Percentiles rank a stretch among this genome's conserved stretches.
Conservation (phyloP, 1,139 yeast genomes). For the Debaryomyces nepalensis region DNA sequence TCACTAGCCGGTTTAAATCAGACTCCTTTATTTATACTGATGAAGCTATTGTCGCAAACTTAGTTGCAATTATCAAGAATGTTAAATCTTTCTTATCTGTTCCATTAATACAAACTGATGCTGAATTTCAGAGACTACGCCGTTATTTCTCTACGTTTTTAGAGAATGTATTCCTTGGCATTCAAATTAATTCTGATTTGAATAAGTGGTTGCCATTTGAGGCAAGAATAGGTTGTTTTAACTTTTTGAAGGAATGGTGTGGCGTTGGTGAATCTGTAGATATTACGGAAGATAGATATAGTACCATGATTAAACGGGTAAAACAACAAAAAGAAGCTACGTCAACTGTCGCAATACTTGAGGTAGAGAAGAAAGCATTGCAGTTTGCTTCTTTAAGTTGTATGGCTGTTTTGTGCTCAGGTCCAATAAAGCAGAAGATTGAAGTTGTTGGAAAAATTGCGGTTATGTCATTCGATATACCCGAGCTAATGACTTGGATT, state of each 20-base stretch:
- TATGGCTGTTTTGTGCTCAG: conserved; percentile 80
- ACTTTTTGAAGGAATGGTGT: conserved; percentile 91
- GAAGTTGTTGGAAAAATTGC: conserved; percentile 48
- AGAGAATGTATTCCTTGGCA: conserved; percentile 66
- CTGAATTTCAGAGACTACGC: conserved; percentile 76
- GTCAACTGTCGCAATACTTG: conserved; percentile 74
- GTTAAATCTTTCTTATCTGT: conserved; percentile 66
- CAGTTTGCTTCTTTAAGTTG: conserved; percentile 78
- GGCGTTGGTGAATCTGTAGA: conserved; percentile 74
- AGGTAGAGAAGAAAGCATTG: conserved; percentile 74
- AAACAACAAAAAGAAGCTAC: conserved; percentile 51
- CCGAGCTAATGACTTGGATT: conserved; percentile 76
- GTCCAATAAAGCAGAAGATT: conserved; percentile 58
- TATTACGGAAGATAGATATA: conserved; percentile 69
- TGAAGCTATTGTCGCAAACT: conserved; percentile 67
- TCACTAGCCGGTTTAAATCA: conserved; percentile 67
- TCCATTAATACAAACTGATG: conserved; percentile 64
- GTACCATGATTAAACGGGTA: conserved; percentile 56
- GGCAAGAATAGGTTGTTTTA: conserved; percentile 82
- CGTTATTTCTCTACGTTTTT: conserved; percentile 80
- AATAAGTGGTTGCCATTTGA: conserved; percentile 77
- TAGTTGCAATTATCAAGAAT: conserved; percentile 67
- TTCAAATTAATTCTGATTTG: conserved; percentile 46
- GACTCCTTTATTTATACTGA: conserved; percentile 61
- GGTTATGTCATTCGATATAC: conserved; percentile 70